These are phyloP conservation scores for Rhizophagus prolifer DNA, from an alignment of 192 early-diverging fungal species.

Conservation along the genomic window DNA sequence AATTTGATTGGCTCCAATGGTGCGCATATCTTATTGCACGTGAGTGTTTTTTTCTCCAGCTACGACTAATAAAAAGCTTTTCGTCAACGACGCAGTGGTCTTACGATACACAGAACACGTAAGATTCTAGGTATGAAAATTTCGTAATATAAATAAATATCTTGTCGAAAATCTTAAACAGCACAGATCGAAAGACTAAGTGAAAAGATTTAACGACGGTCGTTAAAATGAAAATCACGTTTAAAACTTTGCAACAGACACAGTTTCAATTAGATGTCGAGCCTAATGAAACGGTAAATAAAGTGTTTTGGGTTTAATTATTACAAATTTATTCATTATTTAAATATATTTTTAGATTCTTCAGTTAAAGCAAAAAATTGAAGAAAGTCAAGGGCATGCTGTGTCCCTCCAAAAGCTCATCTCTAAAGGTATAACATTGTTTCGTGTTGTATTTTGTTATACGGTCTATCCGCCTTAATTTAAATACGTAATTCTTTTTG, in stretches of 20 bases:
- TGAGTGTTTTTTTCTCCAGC: too few species aligned
- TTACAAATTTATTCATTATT: not conserved
- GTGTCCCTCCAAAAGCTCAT: constrained; percentile 84
- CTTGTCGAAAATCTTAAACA: not conserved
- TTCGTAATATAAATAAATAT: not conserved
- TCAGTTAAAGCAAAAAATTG: constrained; percentile 77
- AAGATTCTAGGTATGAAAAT: not conserved
- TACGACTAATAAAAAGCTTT: too few species aligned
- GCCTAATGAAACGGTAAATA: constrained; percentile 52
- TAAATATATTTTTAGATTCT: constrained; percentile 54
- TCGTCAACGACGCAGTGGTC: not conserved
- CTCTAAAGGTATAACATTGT: constrained; percentile 62
- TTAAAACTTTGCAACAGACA: constrained; percentile 93
- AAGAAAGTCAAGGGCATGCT: constrained; percentile 66
- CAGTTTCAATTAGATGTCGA: constrained; percentile 79
- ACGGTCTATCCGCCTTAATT: not conserved
- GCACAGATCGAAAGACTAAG: not conserved
- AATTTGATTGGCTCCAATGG: too few species aligned
- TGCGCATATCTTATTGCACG: too few species aligned
- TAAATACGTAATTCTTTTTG: not conserved
- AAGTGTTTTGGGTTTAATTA: not conserved
- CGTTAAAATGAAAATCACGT: constrained; percentile 70
- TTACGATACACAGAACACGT: constrained; percentile 10
- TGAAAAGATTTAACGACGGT: not conserved
- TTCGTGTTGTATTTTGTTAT: not conserved